These are phyloP conservation scores for Epithele typhae DNA, from an alignment of 768 basidiomycete species.

Conservation along the genomic window DNA sequence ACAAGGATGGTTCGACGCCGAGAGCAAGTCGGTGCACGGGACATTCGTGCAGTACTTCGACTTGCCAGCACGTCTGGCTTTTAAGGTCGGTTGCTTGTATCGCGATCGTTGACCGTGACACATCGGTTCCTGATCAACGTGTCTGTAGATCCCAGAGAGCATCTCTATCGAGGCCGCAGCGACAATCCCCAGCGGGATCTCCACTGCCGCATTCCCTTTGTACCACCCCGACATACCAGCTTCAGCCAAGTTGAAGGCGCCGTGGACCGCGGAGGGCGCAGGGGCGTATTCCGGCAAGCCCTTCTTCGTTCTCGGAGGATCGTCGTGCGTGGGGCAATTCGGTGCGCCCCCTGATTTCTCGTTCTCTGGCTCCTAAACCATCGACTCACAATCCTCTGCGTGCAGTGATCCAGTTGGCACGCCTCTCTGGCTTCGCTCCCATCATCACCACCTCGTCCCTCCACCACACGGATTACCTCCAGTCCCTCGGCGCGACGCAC, in stretches of 20 bases:
- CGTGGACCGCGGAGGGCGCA: conserved; percentile 20
- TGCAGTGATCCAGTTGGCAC: conserved; percentile 24
- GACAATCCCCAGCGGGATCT: conserved; percentile 8
- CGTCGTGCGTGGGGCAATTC: conserved; percentile 25
- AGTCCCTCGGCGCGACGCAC: conserved; percentile 23
- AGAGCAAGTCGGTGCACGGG: not conserved
- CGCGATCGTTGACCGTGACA: too few species aligned
- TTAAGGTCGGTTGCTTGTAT: not conserved
- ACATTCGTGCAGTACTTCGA: not conserved
- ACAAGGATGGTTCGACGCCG: not conserved
- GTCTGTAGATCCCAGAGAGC: conserved; percentile 10
- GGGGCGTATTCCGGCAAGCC: conserved; percentile 20
- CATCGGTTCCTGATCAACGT: not conserved
- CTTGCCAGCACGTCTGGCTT: not conserved
- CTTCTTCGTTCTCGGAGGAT: conserved; percentile 23
- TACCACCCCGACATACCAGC: conserved; percentile 8
- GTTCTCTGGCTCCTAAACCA: not conserved
- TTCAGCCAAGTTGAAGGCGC: conserved; percentile 14
- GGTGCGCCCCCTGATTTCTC: conserved; percentile 10
- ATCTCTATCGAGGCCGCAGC: conserved; percentile 14
- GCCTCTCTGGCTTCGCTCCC: conserved; percentile 27
- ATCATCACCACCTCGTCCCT: conserved; percentile 26
- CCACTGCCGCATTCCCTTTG: conserved; percentile 9
- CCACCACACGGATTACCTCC: conserved; percentile 20
- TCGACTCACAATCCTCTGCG: not conserved